phyloP scores from a whole-genome alignment of 768 basidiomycete genomes.

The Lentinula sp. region DNA sequence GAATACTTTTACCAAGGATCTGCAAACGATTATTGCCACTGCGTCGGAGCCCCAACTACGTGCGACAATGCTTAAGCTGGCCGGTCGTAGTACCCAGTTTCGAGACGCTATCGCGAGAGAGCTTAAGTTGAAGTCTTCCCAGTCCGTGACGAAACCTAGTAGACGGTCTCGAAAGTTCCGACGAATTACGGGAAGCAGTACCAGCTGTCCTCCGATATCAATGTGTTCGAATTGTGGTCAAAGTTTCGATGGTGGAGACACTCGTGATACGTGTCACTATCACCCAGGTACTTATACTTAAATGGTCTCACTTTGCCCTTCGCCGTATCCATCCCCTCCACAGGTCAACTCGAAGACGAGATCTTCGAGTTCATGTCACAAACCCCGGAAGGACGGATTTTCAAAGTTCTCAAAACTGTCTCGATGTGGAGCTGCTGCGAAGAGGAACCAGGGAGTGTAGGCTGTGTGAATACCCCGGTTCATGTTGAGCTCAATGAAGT shows the following conservation, averaged over 20 bases:
- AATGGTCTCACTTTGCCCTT: not conserved
- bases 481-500: conserved; percentile 4
- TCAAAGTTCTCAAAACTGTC: conserved; percentile 26
- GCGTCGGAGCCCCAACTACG: conserved; percentile 32
- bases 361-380: conserved; percentile 34
- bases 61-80: conserved; percentile 31
- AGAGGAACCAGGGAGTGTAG: conserved; percentile 32
- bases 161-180: not conserved
- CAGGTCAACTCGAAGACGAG: conserved; percentile 32
- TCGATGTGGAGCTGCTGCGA: conserved; percentile 45
- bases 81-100: conserved; percentile 26
- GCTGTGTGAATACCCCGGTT: conserved; percentile 21
- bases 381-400: conserved; percentile 25
- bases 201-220: not conserved
- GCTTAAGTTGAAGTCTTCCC: conserved; percentile 15
- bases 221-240: conserved; percentile 17
- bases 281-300: conserved; percentile 29
- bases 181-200: not conserved
- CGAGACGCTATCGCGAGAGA: conserved; percentile 33
- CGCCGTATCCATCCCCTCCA: not conserved
- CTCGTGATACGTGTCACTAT: conserved; percentile 18
- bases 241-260: not conserved
- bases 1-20: conserved; percentile 10
- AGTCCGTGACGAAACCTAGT: conserved; percentile 1
- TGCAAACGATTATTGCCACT: conserved; percentile 30